A percentile compares a stretch with the other conserved stretches of the same genome.
phyloP scores from a whole-genome alignment of 768 basidiomycete genomes.

The Kwoniella sp. region DNA sequence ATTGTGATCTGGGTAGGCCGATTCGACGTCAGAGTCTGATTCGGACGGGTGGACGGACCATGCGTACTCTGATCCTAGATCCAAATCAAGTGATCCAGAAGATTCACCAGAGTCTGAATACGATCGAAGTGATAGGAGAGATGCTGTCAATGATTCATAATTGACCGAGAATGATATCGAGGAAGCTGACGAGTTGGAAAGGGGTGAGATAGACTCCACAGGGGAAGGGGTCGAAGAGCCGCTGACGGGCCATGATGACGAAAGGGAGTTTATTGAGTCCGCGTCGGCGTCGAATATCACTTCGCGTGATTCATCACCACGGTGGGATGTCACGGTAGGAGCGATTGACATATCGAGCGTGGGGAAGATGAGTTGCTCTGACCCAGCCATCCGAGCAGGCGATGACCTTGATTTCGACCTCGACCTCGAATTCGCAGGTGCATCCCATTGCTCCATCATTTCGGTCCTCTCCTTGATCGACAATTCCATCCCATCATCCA shows the following conservation, averaged over 20 bases:
- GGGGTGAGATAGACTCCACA: background rate
- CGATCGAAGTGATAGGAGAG: conserved; percentile 25
- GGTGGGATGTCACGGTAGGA: background rate
- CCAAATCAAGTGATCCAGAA: conserved; percentile 1
- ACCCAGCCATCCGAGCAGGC: background rate
- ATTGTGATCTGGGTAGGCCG: conserved; percentile 15
- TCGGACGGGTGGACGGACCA: conserved; percentile 36
- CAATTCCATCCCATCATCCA: conserved; percentile 17
- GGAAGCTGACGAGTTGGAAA: background rate
- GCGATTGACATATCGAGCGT: conserved; percentile 26
- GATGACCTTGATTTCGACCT: background rate
- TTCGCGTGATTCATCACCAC: background rate
- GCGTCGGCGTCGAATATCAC: conserved; percentile 22
- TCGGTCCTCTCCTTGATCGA: conserved; percentile 25
- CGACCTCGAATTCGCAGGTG: background rate
- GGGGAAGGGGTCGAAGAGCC: conserved; percentile 15
- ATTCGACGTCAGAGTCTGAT: conserved; percentile 42
- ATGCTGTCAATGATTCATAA: conserved; percentile 21
- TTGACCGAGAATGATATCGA: conserved; percentile 10
- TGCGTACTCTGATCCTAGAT: background rate
- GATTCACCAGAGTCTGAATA: background rate
- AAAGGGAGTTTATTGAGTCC: conserved; percentile 2
- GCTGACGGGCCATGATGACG: conserved; percentile 20
- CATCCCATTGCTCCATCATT: conserved; percentile 39
- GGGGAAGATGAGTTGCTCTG: conserved; percentile 21